A percentile compares a stretch with the other conserved stretches of the same genome.
These are phyloP conservation scores for Fusarium chuoi DNA, from an alignment of 2,329 filamentous ascomycete genomes.

Conservation along the genomic window DNA sequence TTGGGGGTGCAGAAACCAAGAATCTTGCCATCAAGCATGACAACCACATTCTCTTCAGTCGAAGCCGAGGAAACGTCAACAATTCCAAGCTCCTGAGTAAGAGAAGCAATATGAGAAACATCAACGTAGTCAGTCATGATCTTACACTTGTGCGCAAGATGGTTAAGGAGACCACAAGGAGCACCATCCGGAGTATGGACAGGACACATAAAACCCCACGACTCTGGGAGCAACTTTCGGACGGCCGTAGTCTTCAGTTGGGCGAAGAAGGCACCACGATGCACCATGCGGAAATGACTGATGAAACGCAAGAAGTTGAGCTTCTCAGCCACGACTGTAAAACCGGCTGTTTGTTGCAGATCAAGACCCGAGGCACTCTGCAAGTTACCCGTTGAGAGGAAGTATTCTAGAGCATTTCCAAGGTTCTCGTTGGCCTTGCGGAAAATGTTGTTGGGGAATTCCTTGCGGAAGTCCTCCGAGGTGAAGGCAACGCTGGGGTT, in stretches of 20 bases:
- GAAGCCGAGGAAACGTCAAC: constrained; percentile 80
- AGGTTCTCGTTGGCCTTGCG: constrained; percentile 87
- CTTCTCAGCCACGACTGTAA: constrained; percentile 97
- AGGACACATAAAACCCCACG: constrained; percentile 97
- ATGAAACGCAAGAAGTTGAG: constrained; percentile 99
- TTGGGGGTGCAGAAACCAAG: constrained; percentile 90
- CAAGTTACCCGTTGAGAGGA: constrained; percentile 94
- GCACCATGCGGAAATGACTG: constrained; percentile 98
- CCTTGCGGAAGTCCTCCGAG: constrained; percentile 79
- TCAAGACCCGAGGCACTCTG: constrained; percentile 92
- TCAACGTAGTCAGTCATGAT: constrained; percentile 82
- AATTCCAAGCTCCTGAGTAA: constrained; percentile 84
- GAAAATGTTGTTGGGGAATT: constrained; percentile 83
- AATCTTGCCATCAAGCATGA: constrained; percentile 90
- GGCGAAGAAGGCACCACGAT: constrained; percentile 98
- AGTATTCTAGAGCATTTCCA: constrained; percentile 89
- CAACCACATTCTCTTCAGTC: constrained; percentile 83
- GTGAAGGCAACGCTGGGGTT: constrained; percentile 76
- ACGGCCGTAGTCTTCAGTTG: constrained; percentile 97
- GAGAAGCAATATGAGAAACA: constrained; percentile 76
- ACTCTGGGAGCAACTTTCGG: constrained; percentile 92
- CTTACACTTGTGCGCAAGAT: constrained; percentile 93
- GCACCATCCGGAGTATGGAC: constrained; percentile 97
- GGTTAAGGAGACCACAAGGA: constrained; percentile 93
- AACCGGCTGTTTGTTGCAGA: constrained; percentile 92